Evolutionary conservation across 73 alveolate genomes (phyloP).

Genomic region (Blepharisma stoltei): DNA sequence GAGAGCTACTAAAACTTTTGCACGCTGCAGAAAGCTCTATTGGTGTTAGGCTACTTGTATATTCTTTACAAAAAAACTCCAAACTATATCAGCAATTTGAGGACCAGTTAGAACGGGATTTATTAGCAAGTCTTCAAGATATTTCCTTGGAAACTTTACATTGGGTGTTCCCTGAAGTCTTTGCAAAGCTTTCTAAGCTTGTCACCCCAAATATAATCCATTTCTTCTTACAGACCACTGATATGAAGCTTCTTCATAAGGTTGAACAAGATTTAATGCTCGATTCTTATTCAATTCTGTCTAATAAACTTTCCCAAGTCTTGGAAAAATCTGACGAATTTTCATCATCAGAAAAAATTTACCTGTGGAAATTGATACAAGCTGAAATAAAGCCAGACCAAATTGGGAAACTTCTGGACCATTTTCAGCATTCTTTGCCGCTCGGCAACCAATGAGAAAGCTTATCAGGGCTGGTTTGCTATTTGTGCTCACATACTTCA

Average conservation of each 20-base stretch:
- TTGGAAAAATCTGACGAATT: slow-evolving; percentile 16
- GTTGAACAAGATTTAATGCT: not conserved
- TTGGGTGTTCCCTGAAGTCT: slow-evolving; percentile 4
- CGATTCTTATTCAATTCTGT: not conserved
- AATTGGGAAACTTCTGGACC: not conserved
- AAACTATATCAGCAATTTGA: not conserved
- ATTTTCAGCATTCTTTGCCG: not conserved
- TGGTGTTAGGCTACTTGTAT: slow-evolving; percentile 8
- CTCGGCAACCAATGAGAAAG: slow-evolving; percentile 1
- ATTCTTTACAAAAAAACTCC: not conserved
- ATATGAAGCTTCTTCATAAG: not conserved
- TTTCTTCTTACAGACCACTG: slow-evolving; percentile 10
- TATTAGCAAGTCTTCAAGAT: not conserved
- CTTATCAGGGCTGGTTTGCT: slow-evolving; percentile 1
- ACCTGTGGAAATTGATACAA: not conserved
- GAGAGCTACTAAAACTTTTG: not conserved
- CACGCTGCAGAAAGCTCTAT: slow-evolving; percentile 3
- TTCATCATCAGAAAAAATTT: not conserved
- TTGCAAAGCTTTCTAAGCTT: not conserved
- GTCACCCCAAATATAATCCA: not conserved
- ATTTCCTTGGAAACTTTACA: not conserved
- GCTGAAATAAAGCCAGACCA: not conserved
- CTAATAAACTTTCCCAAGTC: not conserved
- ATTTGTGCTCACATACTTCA: not conserved
- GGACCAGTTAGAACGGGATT: slow-evolving; percentile 5